Evolutionary conservation across 1,284 basidiomycete genomes (phyloP), one percentile per base, ranked within the genome.

Genomic region (Ustilago shanxiensis): DNA sequence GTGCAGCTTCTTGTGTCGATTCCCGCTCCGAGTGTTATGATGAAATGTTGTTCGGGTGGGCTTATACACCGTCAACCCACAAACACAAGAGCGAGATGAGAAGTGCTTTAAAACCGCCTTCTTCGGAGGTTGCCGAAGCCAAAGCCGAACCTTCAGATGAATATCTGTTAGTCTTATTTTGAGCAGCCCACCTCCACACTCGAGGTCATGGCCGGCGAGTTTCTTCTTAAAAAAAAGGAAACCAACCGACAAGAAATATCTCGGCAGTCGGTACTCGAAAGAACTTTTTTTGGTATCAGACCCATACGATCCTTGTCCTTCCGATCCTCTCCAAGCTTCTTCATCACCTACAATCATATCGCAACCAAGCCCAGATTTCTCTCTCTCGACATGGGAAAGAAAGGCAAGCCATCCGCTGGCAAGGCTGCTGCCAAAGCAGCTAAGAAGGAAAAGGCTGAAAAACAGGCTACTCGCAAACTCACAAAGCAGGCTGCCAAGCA

Each of bases 391-490:
- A 86, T 86, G 84, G 84, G 79, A 22, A 85, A 85, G 73, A 83
- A 84, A 45, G 70, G 61, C 53, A 85, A 83, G 61, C 64, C 77
- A 33, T 72, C 81, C 16, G 82, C 79, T 1, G 79, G 78, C 33
- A 86, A 86, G 55, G 80, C 81, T 0, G 77, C 79, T 14, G 81
- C 81, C 16, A 86, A 86, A 67, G 83, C 83, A 5, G 82, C 81
- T 2, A 86, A 86, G 63, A 82, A 80, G 64, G 83, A 80, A 37
- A 86, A 86, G 72, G 83, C 84, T 54, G 83, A 85, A 60, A 79
- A 82, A 68, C 73, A 82, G 22, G 83, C 84, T 5, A 75, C 79
- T 11, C 71, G 77, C 41, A 82, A 80, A 57, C 79, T 79, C 59
- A 79, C 68, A 13, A 85, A 85, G 65, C 81, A 82, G 53, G 75